Base-by-base conservation (phyloP, 805 yeast species). In the Kazachstania taianensis region DNA sequence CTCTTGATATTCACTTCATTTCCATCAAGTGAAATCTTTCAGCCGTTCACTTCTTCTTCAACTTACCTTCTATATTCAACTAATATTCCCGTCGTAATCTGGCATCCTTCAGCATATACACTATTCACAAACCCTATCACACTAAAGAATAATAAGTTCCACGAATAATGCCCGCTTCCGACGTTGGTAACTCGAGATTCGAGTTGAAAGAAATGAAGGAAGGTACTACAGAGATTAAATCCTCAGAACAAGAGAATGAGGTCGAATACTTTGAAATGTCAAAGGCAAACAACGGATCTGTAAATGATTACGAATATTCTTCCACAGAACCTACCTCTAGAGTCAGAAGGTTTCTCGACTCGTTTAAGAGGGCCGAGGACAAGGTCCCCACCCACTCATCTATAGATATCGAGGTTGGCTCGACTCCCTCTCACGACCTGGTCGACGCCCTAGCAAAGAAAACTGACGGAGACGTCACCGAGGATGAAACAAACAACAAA, bases 401-500 rank as follows among this genome's bases (percentile, higher is more conserved):
- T 9, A 24, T 17, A n/a, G 41, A 38, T 28, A 19, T 33, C 1
- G 40, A 37, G 24, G 10, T 25, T 7, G 33, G 28, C 13, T 6
- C 29, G 7, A 26, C 14, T 8, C 15, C 31, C 8, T 22, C 32
- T 5, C 30, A 29, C 7, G 24, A 28, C 5, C 10, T 35, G 7
- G 39, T 26, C 3, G 33, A 30, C n/a, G 30, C 30, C 2, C 18
- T 29, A 28, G 24, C 34, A 4, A 26, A 30, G 32, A n/a, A n/a
- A n/a, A 20, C 35, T 5, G 27, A 34, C n/a, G 30, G 35, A 7
- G 29, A 28, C 15, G 20, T n/a, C 5, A 23, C 24, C 9, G 30
- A 32, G n/a, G 43, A 37, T 17, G 40, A 37, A 13, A 28, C 32
- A 1, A 40, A 35, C 9, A 43, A 55, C 57, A 66, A 56, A 33